Evolutionary conservation across 2,329 filamentous ascomycete genomes (phyloP).

Genomic region (Alternaria sp.): DNA sequence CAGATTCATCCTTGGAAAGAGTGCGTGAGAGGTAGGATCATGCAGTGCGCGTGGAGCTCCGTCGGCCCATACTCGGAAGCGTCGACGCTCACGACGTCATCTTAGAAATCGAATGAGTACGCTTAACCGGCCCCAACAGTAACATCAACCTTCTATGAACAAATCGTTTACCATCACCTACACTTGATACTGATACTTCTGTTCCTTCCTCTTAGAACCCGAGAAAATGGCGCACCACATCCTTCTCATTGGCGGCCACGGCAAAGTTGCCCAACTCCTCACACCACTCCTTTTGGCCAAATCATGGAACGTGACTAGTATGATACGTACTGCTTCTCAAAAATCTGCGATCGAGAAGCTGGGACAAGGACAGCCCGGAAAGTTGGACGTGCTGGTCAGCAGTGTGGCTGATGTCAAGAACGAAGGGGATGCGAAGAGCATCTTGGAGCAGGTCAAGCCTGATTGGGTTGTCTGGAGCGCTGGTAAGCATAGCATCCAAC

Average conservation of each 20-base stretch:
- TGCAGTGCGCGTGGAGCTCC: neutral
- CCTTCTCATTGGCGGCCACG: constrained; percentile 82
- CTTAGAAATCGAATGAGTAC: constrained; percentile 14
- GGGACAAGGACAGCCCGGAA: constrained; percentile 66
- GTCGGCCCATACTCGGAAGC: constrained; percentile 15
- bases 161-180: neutral
- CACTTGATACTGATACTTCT: neutral
- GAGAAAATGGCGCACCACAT: constrained; percentile 54
- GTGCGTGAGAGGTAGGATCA: neutral
- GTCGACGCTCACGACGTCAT: constrained; percentile 21
- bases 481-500: constrained; percentile 54
- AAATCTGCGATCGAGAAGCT: constrained; percentile 69
- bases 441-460: constrained; percentile 68
- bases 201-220: neutral
- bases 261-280: constrained; percentile 77
- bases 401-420: constrained; percentile 76
- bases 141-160: neutral
- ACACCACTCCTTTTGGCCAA: constrained; percentile 79
- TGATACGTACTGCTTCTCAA: constrained; percentile 79
- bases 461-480: constrained; percentile 76
- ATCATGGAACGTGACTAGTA: constrained; percentile 79
- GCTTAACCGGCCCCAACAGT: neutral
- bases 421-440: constrained; percentile 67
- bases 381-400: constrained; percentile 73
- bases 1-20: neutral